Conservation (phyloP, 2,329 filamentous ascomycete genomes). For the Talaromyces sp. region DNA sequence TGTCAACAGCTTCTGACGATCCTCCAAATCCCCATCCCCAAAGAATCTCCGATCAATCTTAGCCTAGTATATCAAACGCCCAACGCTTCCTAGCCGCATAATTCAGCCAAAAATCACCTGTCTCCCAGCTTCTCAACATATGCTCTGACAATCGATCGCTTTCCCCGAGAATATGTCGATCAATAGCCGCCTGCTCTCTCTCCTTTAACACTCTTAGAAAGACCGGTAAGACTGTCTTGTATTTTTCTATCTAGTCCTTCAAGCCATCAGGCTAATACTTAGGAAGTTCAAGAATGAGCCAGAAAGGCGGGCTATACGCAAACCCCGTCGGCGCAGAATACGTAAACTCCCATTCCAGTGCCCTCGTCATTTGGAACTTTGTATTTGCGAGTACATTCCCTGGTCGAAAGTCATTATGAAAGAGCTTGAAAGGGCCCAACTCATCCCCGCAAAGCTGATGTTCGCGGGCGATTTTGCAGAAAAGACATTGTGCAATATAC, state of each 20-base stretch:
- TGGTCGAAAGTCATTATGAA: conserved; percentile 33
- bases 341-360: conserved; percentile 33
- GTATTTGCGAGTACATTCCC: conserved; percentile 30
- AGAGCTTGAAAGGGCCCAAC: conserved; percentile 27
- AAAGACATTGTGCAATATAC: conserved; percentile 26
- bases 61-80: conserved; percentile 30
- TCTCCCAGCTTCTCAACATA: conserved; percentile 28
- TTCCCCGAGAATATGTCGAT: conserved; percentile 6
- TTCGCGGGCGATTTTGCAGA: conserved; percentile 26
- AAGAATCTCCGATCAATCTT: conserved; percentile 29
- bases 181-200: conserved; percentile 21
- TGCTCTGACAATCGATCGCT: conserved; percentile 20
- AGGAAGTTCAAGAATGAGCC: conserved; percentile 30
- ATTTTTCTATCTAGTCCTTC: conserved; percentile 33
- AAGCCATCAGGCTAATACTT: conserved; percentile 40
- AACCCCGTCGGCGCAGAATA: conserved; percentile 30
- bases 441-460: conserved; percentile 25
- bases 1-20: conserved; percentile 25
- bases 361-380: conserved; percentile 24
- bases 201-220: conserved; percentile 23
- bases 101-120: conserved; percentile 26
- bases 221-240: conserved; percentile 30
- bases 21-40: conserved; percentile 23
- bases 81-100: conserved; percentile 27
- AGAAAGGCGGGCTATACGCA: conserved; percentile 28